Percentiles rank a stretch among this genome's conserved stretches.
Conservation (phyloP, 2,329 filamentous ascomycete genomes). For the Orbilia javanica region DNA sequence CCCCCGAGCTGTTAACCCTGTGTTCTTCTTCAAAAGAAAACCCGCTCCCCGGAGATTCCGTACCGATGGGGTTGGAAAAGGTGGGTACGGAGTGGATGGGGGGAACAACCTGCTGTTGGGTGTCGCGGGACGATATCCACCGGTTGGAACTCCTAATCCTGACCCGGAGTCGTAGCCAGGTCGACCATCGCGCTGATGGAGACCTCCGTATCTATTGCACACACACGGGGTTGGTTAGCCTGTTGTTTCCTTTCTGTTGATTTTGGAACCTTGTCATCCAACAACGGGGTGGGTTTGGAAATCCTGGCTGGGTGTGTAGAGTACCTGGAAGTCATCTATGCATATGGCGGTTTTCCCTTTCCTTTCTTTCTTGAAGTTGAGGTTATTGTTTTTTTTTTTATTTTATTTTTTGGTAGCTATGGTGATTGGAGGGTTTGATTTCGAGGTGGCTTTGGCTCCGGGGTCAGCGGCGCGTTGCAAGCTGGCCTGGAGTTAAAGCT, state of each 20-base stretch:
- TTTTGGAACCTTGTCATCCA: not conserved
- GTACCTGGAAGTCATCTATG: constrained; percentile 56
- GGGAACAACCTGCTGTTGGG: constrained; percentile 71
- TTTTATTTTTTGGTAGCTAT: not conserved
- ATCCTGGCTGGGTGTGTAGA: not conserved
- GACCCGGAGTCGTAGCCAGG: constrained; percentile 31
- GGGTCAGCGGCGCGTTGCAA: constrained; percentile 18
- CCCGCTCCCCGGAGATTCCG: not conserved
- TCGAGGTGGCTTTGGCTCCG: not conserved
- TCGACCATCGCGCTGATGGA: constrained; percentile 57
- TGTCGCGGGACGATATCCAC: constrained; percentile 75
- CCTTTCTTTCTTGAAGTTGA: too few relatives aligned
- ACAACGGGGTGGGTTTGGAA: not conserved
- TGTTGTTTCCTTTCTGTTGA: not conserved
- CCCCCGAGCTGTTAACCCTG: not conserved
- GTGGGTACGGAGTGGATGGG: too few relatives aligned
- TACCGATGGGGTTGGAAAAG: not conserved
- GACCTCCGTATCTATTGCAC: constrained; percentile 46
- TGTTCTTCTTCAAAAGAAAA: not conserved
- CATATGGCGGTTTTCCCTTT: constrained; percentile 24
- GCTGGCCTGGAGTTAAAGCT: constrained; percentile 32
- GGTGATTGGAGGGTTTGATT: not conserved
- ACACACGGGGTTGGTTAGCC: not conserved
- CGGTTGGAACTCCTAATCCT: constrained; percentile 21
- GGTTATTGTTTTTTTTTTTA: not conserved